These are phyloP conservation scores for Taxawa tesnikishii DNA, from an alignment of 2,329 filamentous ascomycete genomes.

Conservation along the genomic window DNA sequence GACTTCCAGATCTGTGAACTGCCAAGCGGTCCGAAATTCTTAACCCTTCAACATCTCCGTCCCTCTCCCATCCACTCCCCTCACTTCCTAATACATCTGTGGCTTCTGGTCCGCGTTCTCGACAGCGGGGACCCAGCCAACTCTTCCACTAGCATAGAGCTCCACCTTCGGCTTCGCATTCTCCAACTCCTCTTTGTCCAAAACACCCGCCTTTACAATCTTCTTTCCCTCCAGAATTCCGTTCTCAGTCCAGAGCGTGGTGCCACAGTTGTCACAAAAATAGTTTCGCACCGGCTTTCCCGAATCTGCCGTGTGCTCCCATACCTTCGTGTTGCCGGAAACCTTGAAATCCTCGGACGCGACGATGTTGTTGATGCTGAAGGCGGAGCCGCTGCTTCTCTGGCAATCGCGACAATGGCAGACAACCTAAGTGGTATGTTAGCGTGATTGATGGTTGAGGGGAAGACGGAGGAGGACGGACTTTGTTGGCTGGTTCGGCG, in stretches of 20 bases:
- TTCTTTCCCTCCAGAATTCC: constrained; percentile 24
- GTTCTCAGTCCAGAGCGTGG: constrained; percentile 33
- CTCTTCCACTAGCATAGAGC: too few relatives aligned
- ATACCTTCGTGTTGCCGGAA: constrained; percentile 40
- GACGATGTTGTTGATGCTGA: constrained; percentile 38
- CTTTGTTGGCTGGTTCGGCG: constrained; percentile 34
- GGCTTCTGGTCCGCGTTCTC: too few relatives aligned
- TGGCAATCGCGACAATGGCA: constrained; percentile 38
- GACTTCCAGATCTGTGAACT: too few relatives aligned
- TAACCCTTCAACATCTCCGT: too few relatives aligned
- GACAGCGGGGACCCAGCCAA: too few relatives aligned
- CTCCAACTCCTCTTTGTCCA: constrained; percentile 27
- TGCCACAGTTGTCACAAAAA: constrained; percentile 50
- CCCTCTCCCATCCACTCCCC: too few relatives aligned
- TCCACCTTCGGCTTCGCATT: constrained; percentile 27
- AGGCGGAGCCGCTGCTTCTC: constrained; percentile 42
- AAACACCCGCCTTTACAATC: constrained; percentile 26
- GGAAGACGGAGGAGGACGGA: constrained; percentile 11
- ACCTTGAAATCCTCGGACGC: constrained; percentile 32
- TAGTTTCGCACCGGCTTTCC: constrained; percentile 42
- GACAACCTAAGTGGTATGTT: constrained; percentile 27
- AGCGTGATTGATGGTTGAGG: constrained; percentile 3
- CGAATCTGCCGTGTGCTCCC: constrained; percentile 36
- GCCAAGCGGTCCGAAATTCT: too few relatives aligned
- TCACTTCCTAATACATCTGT: too few relatives aligned